Conservation (phyloP, 176 grass and related monocot species). For the Oryza australiensis region DNA sequence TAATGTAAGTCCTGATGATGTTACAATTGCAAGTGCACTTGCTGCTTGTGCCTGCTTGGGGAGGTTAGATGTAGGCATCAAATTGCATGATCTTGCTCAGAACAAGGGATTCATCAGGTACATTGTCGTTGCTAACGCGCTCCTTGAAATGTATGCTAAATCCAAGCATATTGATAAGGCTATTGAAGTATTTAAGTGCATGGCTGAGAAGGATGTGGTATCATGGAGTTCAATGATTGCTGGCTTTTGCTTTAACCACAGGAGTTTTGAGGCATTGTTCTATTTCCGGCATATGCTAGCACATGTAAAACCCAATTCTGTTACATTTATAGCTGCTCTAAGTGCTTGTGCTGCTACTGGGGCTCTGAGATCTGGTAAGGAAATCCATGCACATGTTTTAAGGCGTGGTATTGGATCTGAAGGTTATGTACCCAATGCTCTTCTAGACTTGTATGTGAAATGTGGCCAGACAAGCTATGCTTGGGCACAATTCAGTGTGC, state of each 20-base stretch:
- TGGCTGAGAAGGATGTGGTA: slow-evolving; percentile 83
- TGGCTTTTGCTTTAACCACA: slow-evolving; percentile 78
- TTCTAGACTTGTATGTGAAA: slow-evolving; percentile 88
- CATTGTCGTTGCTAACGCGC: slow-evolving; percentile 58
- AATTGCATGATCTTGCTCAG: slow-evolving; percentile 69
- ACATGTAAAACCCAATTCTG: slow-evolving; percentile 78
- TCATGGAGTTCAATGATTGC: slow-evolving; percentile 82
- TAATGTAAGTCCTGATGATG: slow-evolving; percentile 67
- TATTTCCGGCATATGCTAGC: slow-evolving; percentile 81
- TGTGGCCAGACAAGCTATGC: slow-evolving; percentile 80
- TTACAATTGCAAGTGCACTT: slow-evolving; percentile 70
- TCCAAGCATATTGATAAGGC: slow-evolving; percentile 77
- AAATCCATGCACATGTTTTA: slow-evolving; percentile 86
- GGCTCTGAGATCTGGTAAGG: slow-evolving; percentile 73
- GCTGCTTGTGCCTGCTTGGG: slow-evolving; percentile 73
- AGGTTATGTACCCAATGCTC: slow-evolving; percentile 73
- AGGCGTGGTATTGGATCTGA: slow-evolving; percentile 58
- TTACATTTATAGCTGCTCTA: slow-evolving; percentile 72
- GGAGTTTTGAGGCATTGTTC: slow-evolving; percentile 78
- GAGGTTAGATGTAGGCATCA: slow-evolving; percentile 66
- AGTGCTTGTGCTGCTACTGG: slow-evolving; percentile 75
- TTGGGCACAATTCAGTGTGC: slow-evolving; percentile 65
- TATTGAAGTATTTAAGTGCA: slow-evolving; percentile 73
- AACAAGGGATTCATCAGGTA: slow-evolving; percentile 50
- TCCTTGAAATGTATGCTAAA: slow-evolving; percentile 92